Base-by-base conservation (phyloP, 768 basidiomycete genomes). In the Pleurotus djamor region DNA sequence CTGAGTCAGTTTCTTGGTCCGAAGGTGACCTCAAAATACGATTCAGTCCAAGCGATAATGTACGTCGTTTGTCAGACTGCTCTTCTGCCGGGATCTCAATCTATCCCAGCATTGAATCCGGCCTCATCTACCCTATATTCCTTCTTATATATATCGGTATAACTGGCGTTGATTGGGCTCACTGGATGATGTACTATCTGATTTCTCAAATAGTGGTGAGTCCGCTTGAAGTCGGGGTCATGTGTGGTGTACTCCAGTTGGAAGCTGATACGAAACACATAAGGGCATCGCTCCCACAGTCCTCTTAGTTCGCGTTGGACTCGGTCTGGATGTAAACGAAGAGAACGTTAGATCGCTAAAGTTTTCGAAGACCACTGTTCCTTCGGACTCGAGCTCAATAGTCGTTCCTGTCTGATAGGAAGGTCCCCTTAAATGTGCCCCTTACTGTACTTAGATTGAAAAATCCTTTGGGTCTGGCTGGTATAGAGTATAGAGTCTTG, bases 221-320 rank as follows among this genome's bases (percentile, higher is more conserved):
- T 54, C 16, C 14, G 4, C 16, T 54, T 16, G n/a, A 16, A 28
- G 21, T 28, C 21, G 21, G 21, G 21, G 21, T 28, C 21, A 28
- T 28, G 21, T 28, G 21, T 28, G 21, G 21, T 3, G 21, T 37
- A 34, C 16, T 14, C 34, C 7, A 14, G 10, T 34, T 36, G 12
- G 14, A 43, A 43, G n/a, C n/a, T 52, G 10, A 14, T 36, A 12
- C 34, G n/a, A 34, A 36, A 8, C 5, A n/a, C 8, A 9, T 14
- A n/a, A 52, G 52, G 52, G 52, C 8, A 52, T 52, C 21, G 35
- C 35, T n/a, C 52, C 52, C 6, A 52, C 52, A 14, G n/a, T 52
- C 5, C 21, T 52, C 14, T 21, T 52, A 13, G 52, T 52, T 7
- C 52, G 52, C 16, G 34, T 52, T 12, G 28, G 52, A 5, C 52